Evolutionary conservation across 768 basidiomycete genomes (phyloP), one percentile per base, ranked within the genome.

Genomic region (Mycena metata): DNA sequence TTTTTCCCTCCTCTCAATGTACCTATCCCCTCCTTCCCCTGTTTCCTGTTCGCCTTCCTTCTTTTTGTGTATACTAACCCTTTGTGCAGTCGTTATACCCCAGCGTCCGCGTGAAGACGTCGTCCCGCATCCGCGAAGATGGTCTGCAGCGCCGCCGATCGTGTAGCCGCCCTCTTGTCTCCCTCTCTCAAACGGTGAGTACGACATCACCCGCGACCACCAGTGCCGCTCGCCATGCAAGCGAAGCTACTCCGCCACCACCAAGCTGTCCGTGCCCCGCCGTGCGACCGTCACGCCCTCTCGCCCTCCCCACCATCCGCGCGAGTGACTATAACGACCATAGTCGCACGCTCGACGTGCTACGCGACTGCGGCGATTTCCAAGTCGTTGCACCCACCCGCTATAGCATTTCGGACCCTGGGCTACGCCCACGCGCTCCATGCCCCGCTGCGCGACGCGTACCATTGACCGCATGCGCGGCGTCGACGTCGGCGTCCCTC

Each of bases 361-460:
- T 23, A 50, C 49, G 49, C 49, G 19, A 50, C 49, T 50, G 49
- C 49, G 49, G 49, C 49, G 49, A 50, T 19, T n/a, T 50, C 49
- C 49, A 50, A 50, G 49, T 50, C 49, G 49, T 23, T 30, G 49
- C 49, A 9, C 49, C 49, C 26, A 30, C 49, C 49, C 16, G 49
- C 49, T 50, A 50, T 30, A 50, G 21, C 49, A 33, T 52, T 52
- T 23, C 33, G 12, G 26, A 33, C 51, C 51, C 51, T 33, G 51
- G 24, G 19, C 33, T 52, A 52, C 51, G 51, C 24, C 26, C 30
- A 52, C 51, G 24, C 51, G 26, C 51, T 30, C 51, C 26, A 35
- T 23, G 51, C 33, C 36, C n/a, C 54, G 54, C 54, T 36, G 17
- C 51, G 33, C 26, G 49, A 23, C 46, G 7, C 46, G 50, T 30